phyloP scores from a whole-genome alignment of 768 basidiomycete species.

The Pleurotus eryngii region DNA sequence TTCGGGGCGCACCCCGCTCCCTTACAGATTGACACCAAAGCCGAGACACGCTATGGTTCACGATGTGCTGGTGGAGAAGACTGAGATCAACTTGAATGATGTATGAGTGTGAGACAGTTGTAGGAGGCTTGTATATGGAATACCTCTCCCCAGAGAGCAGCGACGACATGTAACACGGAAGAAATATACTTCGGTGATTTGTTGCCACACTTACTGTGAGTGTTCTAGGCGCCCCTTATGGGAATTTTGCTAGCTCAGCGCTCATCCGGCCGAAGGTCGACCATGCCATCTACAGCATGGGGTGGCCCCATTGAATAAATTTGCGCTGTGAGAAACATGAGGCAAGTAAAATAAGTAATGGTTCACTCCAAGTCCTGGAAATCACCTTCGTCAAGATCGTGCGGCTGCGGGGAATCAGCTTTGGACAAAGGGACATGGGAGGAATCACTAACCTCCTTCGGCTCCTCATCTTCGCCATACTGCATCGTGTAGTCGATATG shows the following conservation, averaged over 20 bases:
- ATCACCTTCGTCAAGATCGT: slow-evolving; percentile 91
- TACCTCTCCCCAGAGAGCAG: no score
- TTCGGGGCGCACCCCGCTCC: slow-evolving; percentile 30
- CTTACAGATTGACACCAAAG: slow-evolving; percentile 20
- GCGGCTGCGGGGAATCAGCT: slow-evolving; percentile 52
- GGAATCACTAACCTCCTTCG: slow-evolving; percentile 67
- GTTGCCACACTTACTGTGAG: no score
- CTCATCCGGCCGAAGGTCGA: no score
- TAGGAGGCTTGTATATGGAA: no score
- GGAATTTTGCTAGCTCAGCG: no score
- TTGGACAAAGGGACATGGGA: slow-evolving; percentile 2
- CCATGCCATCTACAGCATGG: no score
- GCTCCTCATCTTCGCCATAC: slow-evolving; percentile 98
- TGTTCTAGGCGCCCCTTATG: no score
- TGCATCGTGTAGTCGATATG: slow-evolving; percentile 99
- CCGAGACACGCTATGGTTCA: slow-evolving; percentile 13
- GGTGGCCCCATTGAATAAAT: no score
- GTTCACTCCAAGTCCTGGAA: slow-evolving; percentile 69
- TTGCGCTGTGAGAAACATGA: no score
- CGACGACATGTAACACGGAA: no score
- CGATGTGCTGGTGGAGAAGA: slow-evolving; percentile 6
- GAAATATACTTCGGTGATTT: no score
- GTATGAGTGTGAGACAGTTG: not conserved
- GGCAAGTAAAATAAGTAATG: no score
- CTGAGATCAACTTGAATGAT: not conserved